Evolutionary conservation across 2,329 filamentous ascomycete genomes (phyloP), one percentile per base, ranked within the genome.

Genomic region (Colletotrichum shisoi): DNA sequence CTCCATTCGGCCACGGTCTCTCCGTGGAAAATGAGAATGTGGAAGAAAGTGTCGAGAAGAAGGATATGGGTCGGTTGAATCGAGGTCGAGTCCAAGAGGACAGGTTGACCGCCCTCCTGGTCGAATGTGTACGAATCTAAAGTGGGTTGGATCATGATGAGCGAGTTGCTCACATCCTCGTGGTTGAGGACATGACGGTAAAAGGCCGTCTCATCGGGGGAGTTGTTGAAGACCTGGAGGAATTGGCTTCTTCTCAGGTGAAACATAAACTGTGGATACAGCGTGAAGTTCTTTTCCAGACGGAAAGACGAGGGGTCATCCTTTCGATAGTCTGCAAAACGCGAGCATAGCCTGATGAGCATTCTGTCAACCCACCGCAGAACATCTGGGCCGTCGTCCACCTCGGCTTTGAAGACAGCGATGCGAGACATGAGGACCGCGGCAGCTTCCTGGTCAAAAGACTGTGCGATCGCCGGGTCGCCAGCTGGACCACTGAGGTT

Each of bases 201-300:
- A 80, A 99, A 99, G n/a, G 95, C 95, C 27, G 95, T 99, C 80
- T 99, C 95, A 74, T 99, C 95, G 8, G 95, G 95, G 0, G 94
- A 98, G 79, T 98, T 99, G 84, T 99, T 99, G 87, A 99, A 99
- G 64, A 99, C 94, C 76, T 99, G 95, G 71, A 99, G 80, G 83
- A 99, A 99, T 79, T 98, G 95, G 79, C 93, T 97, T 79, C 95
- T 89, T 73, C 95, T 91, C 69, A 99, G 86, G 79, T 99, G 95
- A 85, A 99, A 99, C 95, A 99, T 99, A 81, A 99, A 99, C 77
- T 99, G 95, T 31, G 95, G 95, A 76, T 99, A 99, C 17, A 99
- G 85, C 0, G 94, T 98, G 76, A 99, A 99, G 83, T 99, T 99
- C 87, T 97, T 97, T 80, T 99, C 95, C 70, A 97, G 81, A 42